phyloP scores from a whole-genome alignment of 2,329 filamentous ascomycete species.

The Myriosclerotinia curreyana region DNA sequence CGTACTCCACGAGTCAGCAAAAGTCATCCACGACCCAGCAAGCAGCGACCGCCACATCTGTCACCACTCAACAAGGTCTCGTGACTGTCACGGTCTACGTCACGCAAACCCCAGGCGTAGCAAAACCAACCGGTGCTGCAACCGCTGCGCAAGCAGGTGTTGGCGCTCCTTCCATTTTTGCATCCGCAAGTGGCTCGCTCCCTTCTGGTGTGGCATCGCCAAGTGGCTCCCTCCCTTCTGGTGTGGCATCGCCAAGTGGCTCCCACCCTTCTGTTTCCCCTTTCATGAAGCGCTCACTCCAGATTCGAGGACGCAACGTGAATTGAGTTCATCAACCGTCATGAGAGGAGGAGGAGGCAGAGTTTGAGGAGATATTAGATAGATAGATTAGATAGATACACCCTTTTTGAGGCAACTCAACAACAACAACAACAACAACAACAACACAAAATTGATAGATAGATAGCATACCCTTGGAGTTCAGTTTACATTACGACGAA shows the following conservation, averaged over 20 bases:
- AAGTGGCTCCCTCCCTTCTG: neutral
- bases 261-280: neutral
- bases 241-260: neutral
- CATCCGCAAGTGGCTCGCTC: neutral
- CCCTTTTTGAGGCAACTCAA: conserved; percentile 10
- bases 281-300: conserved; percentile 13
- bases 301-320: conserved; percentile 8
- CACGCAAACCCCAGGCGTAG: neutral
- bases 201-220: neutral
- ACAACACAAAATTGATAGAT: conserved; percentile 2
- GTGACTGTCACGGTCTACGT: neutral
- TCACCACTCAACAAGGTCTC: neutral
- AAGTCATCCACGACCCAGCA: neutral
- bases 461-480: conserved; percentile 13
- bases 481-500: neutral
- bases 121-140: neutral
- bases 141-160: neutral
- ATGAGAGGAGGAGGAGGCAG: neutral
- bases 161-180: neutral
- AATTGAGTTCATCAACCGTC: conserved; percentile 2
- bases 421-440: neutral
- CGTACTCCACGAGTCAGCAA: neutral
- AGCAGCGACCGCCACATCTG: neutral
- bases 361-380: neutral
- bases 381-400: conserved; percentile 6